phyloP scores from a whole-genome alignment of 345 rosid genomes.

The Lenwebbia sp. region DNA sequence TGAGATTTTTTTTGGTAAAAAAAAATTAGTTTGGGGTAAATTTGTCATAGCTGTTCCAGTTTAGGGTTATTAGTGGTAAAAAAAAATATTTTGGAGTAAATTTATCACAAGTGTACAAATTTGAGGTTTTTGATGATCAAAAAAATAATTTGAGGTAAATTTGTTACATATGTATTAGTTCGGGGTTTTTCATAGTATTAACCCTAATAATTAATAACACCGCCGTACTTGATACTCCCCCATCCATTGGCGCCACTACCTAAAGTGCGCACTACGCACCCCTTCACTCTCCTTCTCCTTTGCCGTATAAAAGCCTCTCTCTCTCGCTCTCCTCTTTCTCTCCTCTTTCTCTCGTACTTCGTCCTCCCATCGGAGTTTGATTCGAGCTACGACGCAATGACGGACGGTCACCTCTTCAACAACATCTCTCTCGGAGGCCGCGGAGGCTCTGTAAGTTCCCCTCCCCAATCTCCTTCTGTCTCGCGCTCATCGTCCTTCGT shows the following conservation, averaged over 20 bases:
- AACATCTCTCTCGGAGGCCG: constrained; percentile 81
- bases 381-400: constrained; percentile 17
- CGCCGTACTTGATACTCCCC: too few species aligned
- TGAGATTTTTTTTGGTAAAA: too few species aligned
- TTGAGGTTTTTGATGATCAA: too few species aligned
- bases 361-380: neutral
- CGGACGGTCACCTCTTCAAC: constrained; percentile 72
- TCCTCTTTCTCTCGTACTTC: neutral
- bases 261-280: neutral
- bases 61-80: too few species aligned
- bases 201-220: neutral
- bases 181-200: too few species aligned
- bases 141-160: too few species aligned
- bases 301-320: neutral
- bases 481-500: neutral
- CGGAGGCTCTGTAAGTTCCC: constrained; percentile 56
- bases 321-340: neutral
- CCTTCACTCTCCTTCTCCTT: neutral
- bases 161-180: too few species aligned
- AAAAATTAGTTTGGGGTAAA: too few species aligned
- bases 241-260: neutral
- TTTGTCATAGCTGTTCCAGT: too few species aligned
- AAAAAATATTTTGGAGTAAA: too few species aligned
- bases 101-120: too few species aligned
- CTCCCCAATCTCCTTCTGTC: neutral